Conservation (phyloP, 1,284 basidiomycete species). For the Ustilago sp. region DNA sequence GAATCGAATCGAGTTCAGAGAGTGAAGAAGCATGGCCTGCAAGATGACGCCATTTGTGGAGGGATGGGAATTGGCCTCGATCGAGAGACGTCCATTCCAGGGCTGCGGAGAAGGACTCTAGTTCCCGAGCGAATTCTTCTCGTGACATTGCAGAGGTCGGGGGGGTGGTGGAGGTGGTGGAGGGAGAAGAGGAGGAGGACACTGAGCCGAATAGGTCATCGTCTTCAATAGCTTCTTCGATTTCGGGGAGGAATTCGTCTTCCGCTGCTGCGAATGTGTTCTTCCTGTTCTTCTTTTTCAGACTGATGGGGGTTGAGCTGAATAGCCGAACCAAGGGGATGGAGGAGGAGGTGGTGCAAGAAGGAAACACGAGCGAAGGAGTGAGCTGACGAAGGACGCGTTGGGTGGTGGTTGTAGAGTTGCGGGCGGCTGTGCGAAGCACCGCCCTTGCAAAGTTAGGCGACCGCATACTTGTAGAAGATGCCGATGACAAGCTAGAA, state of each 20-base stretch:
- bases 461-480: conserved; percentile 29
- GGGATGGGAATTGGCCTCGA: conserved; percentile 16
- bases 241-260: conserved; percentile 14
- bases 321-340: conserved; percentile 8
- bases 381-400: neutral
- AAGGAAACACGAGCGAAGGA: neutral
- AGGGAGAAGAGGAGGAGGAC: conserved; percentile 5
- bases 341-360: neutral
- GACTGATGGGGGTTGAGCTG: conserved; percentile 8
- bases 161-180: conserved; percentile 3
- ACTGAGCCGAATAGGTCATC: conserved; percentile 39
- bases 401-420: neutral
- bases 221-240: conserved; percentile 20
- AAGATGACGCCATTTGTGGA: conserved; percentile 19
- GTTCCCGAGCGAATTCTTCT: conserved; percentile 19
- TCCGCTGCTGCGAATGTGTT: conserved; percentile 24
- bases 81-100: conserved; percentile 34
- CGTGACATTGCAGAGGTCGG: conserved; percentile 16
- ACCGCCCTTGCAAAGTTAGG: conserved; percentile 32
- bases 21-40: conserved; percentile 9
- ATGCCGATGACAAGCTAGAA: neutral
- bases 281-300: conserved; percentile 49
- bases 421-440: conserved; percentile 22
- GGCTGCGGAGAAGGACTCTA: conserved; percentile 12
- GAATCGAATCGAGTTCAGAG: conserved; percentile 18